Percentiles rank a stretch among this genome's conserved stretches.
phyloP scores from a whole-genome alignment of 2,329 filamentous ascomycete genomes.

The Talaromyces verruculosus region DNA sequence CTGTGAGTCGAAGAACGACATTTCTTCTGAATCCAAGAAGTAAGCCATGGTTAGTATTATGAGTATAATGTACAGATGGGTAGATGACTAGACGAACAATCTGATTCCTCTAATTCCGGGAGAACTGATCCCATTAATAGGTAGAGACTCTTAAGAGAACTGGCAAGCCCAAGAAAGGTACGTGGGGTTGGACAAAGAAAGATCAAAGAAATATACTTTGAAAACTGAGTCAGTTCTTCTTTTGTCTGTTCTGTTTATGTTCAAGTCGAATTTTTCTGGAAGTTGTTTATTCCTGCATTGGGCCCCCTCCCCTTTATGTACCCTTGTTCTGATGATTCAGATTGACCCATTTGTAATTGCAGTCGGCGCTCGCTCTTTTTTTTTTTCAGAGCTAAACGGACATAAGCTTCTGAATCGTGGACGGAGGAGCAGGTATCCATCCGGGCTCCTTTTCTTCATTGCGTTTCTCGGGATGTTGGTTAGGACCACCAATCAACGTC shows the following conservation, averaged over 20 bases:
- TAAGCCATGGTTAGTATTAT: not conserved
- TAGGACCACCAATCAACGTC: not conserved
- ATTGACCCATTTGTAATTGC: not conserved
- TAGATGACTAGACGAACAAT: not conserved
- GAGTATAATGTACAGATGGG: not conserved
- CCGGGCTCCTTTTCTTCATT: not conserved
- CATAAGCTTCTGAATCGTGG: not conserved
- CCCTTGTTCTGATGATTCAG: not conserved
- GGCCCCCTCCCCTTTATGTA: not conserved
- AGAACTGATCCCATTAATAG: slow-evolving; percentile 1
- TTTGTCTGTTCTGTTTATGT: not conserved
- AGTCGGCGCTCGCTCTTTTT: not conserved
- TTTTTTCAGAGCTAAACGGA: not conserved
- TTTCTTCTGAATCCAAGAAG: slow-evolving; percentile 1
- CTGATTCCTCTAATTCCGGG: not conserved
- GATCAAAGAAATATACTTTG: not conserved
- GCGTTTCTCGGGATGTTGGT: not conserved
- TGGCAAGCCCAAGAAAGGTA: not conserved
- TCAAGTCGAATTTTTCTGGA: not conserved
- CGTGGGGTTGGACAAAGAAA: not conserved
- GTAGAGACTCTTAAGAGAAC: not conserved
- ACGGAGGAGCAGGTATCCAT: not conserved
- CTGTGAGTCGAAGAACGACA: slow-evolving; percentile 18
- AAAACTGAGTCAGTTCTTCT: not conserved
- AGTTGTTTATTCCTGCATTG: not conserved